Conservation (phyloP, 352 stramenopile genomes). For the Aphanomyces invadans region DNA sequence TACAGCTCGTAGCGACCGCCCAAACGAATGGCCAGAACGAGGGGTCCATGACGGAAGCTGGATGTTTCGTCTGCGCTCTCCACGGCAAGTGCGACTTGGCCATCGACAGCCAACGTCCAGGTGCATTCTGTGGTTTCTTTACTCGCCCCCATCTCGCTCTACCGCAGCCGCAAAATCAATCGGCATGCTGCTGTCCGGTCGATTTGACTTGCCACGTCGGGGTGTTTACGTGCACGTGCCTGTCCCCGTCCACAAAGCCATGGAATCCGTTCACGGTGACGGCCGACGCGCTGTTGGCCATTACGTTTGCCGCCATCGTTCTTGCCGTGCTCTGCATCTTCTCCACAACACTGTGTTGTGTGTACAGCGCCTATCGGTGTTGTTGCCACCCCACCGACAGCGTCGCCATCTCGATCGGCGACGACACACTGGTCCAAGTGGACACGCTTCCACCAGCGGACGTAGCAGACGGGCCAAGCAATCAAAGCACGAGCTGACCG, state of each 20-base stretch:
- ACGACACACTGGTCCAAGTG: not conserved
- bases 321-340: not conserved
- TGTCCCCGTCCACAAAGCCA: not conserved
- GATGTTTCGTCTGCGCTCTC: not conserved
- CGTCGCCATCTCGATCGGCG: constrained; percentile 3
- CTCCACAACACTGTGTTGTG: not conserved
- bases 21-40: too few species aligned
- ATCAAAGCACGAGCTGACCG: not conserved
- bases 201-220: not conserved
- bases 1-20: too few species aligned
- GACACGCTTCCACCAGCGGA: not conserved
- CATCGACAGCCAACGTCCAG: not conserved
- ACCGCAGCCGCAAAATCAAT: not conserved
- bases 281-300: not conserved
- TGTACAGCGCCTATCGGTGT: constrained; percentile 1
- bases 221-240: not conserved
- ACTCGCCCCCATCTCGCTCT: not conserved
- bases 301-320: not conserved
- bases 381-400: constrained; percentile 5
- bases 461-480: not conserved
- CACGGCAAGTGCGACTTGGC: not conserved
- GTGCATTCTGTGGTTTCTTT: not conserved
- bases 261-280: not conserved
- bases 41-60: too few species aligned
- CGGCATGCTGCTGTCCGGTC: not conserved